Base-by-base conservation (phyloP, 352 stramenopile species). In the Pythium biforme region DNA sequence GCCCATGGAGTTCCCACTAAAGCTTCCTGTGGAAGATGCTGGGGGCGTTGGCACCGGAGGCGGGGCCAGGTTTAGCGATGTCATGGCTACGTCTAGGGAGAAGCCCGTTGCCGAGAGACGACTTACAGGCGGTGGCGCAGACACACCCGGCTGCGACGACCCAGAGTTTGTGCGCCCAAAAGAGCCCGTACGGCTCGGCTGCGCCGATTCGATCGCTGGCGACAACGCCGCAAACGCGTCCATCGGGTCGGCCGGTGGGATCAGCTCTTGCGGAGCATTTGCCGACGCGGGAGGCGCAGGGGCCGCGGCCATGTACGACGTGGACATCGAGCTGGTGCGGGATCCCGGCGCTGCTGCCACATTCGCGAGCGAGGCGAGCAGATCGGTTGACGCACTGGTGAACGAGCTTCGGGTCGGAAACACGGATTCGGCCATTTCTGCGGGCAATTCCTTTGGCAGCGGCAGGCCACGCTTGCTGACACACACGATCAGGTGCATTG, bases 401-500 rank as follows among this genome's bases (percentile, higher is more conserved):
- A 62, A 64, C 17, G 70, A 72, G 9, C 19, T 48, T 12, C 50
- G 55, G 5, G 27, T n/a, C n/a, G 77, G 75, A 70, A 90, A 93
- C 17, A 73, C 80, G 33, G 80, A 79, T 27, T 93, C 77, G 25
- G 67, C 54, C 60, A 95, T 71, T 19, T 95, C 86, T 14, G 64
- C 58, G 4, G 90, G 90, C 6, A 97, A 66, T 26, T 86, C 73
- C 11, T 69, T 34, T 9, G 90, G 90, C 49, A 97, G 71, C 0
- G 85, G 71, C 10, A 97, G 66, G 9, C 78, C 79, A n/a, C 90
- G 85, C 63, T 97, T 97, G 70, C 83, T 97, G 53, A 98, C 69
- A 62, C 95, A 98, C 20, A 98, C 94, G 70, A 98, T 98, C 59
- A 98, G 69, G 66, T 98, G 95, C 95, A 98, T 98, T 1, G 94